Conservation (phyloP, 2,329 filamentous ascomycete species). For the Stachybotrys chartarum region DNA sequence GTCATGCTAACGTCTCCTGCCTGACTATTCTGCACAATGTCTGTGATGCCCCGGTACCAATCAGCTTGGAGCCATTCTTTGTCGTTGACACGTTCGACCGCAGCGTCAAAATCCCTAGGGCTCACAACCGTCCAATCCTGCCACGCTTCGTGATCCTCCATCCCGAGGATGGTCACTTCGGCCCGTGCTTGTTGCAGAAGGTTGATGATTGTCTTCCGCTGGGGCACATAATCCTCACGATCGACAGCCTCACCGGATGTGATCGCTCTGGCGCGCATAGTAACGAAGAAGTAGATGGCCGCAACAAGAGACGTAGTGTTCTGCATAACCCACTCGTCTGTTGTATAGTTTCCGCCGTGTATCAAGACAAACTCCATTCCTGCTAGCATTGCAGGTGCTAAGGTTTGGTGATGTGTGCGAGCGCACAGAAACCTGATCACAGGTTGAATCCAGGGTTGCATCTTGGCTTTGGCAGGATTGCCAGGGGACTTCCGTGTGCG, state of each 20-base stretch:
- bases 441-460: slow-evolving; percentile 63
- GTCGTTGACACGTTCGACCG: slow-evolving; percentile 51
- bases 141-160: slow-evolving; percentile 43
- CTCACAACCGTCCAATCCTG: slow-evolving; percentile 43
- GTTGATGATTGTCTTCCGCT: slow-evolving; percentile 38
- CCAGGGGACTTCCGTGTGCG: slow-evolving; percentile 37
- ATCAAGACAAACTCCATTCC: slow-evolving; percentile 55
- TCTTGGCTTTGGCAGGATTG: slow-evolving; percentile 22
- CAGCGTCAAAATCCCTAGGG: slow-evolving; percentile 51
- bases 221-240: slow-evolving; percentile 34
- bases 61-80: slow-evolving; percentile 52
- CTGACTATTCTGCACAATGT: slow-evolving; percentile 37
- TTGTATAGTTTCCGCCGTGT: slow-evolving; percentile 33
- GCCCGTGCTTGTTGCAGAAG: slow-evolving; percentile 33
- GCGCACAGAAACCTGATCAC: slow-evolving; percentile 58
- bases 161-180: slow-evolving; percentile 27
- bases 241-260: slow-evolving; percentile 30
- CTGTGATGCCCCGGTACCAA: slow-evolving; percentile 55
- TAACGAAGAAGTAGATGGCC: slow-evolving; percentile 54
- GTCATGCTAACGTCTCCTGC: slow-evolving; percentile 26
- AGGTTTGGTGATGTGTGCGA: slow-evolving; percentile 49
- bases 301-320: slow-evolving; percentile 50
- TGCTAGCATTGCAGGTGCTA: slow-evolving; percentile 67
- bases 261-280: slow-evolving; percentile 38
- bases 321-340: slow-evolving; percentile 40